These are phyloP conservation scores for Fusarium praegraminearum DNA, from an alignment of 2,329 filamentous ascomycete genomes.

Conservation along the genomic window DNA sequence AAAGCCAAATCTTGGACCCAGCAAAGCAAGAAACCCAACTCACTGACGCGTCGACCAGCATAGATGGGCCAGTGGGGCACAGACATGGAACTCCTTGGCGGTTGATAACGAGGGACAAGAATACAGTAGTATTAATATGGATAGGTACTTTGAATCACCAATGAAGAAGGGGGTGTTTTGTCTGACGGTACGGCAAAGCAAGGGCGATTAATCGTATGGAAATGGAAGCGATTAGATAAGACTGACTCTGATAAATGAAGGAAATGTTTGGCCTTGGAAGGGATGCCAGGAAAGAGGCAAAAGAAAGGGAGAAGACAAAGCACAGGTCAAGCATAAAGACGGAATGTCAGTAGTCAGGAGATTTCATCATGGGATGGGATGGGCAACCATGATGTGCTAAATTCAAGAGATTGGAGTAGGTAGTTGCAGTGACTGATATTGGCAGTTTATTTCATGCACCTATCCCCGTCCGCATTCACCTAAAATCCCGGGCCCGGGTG, in stretches of 20 bases:
- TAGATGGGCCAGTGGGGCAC: constrained; percentile 40
- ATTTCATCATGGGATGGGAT: constrained; percentile 10
- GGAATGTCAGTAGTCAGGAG: constrained; percentile 23
- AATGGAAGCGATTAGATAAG: constrained; percentile 8
- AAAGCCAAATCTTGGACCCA: constrained; percentile 29
- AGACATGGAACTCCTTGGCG: constrained; percentile 19
- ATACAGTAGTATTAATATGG: background rate
- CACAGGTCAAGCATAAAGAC: background rate
- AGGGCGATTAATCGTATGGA: constrained; percentile 3
- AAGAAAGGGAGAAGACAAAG: constrained; percentile 2
- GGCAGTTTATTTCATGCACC: constrained; percentile 22
- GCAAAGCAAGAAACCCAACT: constrained; percentile 30
- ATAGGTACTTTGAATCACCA: constrained; percentile 17
- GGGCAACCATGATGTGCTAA: constrained; percentile 14
- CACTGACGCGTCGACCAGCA: constrained; percentile 44
- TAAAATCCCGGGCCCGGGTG: constrained; percentile 29
- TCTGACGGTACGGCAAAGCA: constrained; percentile 5
- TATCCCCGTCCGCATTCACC: background rate
- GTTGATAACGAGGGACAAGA: constrained; percentile 27
- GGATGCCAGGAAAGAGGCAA: constrained; percentile 7
- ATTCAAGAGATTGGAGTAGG: constrained; percentile 1
- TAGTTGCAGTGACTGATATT: constrained; percentile 18
- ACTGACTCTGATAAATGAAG: constrained; percentile 19
- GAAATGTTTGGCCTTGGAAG: constrained; percentile 24
- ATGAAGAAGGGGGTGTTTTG: constrained; percentile 8